phyloP scores from a whole-genome alignment of 1,284 basidiomycete genomes.

The Sphagnurus paluster region DNA sequence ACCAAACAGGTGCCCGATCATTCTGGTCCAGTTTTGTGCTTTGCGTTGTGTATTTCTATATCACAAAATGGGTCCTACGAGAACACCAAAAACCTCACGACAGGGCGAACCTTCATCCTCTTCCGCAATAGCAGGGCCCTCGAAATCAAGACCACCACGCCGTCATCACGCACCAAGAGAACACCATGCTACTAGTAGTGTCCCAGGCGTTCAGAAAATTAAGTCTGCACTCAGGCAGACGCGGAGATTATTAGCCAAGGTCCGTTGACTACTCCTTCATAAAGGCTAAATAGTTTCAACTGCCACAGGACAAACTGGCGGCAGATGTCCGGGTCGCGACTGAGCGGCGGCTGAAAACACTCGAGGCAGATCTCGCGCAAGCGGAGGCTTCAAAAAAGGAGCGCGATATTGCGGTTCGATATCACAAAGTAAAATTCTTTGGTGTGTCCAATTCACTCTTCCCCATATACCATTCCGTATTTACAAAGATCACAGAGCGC shows the following conservation, averaged over 20 bases:
- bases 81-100: slow-evolving; percentile 25
- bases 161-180: slow-evolving; percentile 24
- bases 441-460: slow-evolving; percentile 52
- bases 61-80: slow-evolving; percentile 38
- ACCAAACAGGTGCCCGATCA: slow-evolving; percentile 7
- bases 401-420: slow-evolving; percentile 67
- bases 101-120: slow-evolving; percentile 27
- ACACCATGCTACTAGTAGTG: slow-evolving; percentile 21
- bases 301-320: slow-evolving; percentile 66
- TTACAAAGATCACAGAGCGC: slow-evolving; percentile 52
- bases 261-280: slow-evolving; percentile 27
- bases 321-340: slow-evolving; percentile 78
- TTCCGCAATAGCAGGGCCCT: slow-evolving; percentile 16
- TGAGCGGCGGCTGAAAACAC: slow-evolving; percentile 70
- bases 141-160: slow-evolving; percentile 25
- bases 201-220: slow-evolving; percentile 74
- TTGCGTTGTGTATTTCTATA: slow-evolving; percentile 2
- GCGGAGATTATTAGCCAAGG: slow-evolving; percentile 75
- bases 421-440: slow-evolving; percentile 90
- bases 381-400: slow-evolving; percentile 74
- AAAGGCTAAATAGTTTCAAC: neutral
- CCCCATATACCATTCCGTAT: neutral
- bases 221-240: slow-evolving; percentile 82
- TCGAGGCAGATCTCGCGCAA: slow-evolving; percentile 72
- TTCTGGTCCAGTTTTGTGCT: slow-evolving; percentile 1